A percentile compares a stretch with the other conserved stretches of the same genome.
Evolutionary conservation across 208 protist species (phyloP).

Genomic region (Crithidia bombi): DNA sequence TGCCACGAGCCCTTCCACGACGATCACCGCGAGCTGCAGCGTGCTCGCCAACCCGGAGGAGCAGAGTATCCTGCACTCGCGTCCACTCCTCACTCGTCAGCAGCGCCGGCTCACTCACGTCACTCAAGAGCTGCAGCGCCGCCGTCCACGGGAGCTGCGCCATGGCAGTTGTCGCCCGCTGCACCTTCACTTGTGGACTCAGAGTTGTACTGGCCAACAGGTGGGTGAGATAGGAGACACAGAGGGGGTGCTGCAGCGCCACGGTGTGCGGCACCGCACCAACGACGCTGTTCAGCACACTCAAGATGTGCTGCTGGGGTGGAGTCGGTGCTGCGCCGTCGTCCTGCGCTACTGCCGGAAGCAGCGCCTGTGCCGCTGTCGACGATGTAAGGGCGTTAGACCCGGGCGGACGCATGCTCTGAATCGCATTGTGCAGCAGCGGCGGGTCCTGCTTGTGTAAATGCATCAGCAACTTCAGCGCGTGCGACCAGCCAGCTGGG

Average conservation of each 20-base stretch:
- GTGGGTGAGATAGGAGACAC: conserved; percentile 77
- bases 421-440: conserved; percentile 62
- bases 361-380: conserved; percentile 37
- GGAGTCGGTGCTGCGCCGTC: conserved; percentile 32
- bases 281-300: conserved; percentile 70
- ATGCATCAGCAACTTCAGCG: conserved; percentile 59
- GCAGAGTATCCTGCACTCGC: conserved; percentile 15
- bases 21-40: not conserved
- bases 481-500: conserved; percentile 47
- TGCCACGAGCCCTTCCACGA: not conserved
- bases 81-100: conserved; percentile 43
- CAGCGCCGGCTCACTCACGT: conserved; percentile 51
- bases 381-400: conserved; percentile 43
- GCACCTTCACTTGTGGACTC: conserved; percentile 50
- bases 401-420: conserved; percentile 65
- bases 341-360: conserved; percentile 10
- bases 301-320: conserved; percentile 59
- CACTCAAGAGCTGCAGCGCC: conserved; percentile 53
- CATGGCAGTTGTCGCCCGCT: conserved; percentile 44
- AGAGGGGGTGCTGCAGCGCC: conserved; percentile 59
- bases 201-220: conserved; percentile 78
- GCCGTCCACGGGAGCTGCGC: conserved; percentile 55
- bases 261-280: conserved; percentile 48
- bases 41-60: not conserved
- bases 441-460: conserved; percentile 65